Conservation (phyloP, 306 rosid genomes). For the Abrus precatorius region DNA sequence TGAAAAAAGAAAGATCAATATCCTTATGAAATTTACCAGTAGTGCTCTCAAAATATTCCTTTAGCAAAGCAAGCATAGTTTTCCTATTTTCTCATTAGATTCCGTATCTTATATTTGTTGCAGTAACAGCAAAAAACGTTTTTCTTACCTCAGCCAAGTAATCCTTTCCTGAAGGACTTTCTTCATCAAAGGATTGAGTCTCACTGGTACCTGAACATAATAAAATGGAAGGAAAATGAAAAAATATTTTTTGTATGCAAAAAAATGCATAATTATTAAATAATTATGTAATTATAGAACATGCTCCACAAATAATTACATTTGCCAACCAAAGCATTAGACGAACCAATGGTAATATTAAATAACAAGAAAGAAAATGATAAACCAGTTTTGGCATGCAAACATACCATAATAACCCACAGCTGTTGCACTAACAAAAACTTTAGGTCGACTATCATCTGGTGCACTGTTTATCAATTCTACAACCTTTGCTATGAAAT, state of each 20-base stretch:
- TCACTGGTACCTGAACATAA: constrained; percentile 77
- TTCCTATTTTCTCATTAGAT: background rate
- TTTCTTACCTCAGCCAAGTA: constrained; percentile 90
- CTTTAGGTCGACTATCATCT: constrained; percentile 73
- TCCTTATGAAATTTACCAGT: background rate
- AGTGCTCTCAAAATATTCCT: constrained; percentile 17
- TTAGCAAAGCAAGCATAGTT: background rate
- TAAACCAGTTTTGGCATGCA: constrained; percentile 34
- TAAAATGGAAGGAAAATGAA: constrained; percentile 38
- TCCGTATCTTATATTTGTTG: background rate
- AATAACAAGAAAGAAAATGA: constrained; percentile 1
- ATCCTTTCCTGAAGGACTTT: constrained; percentile 91
- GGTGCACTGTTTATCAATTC: constrained; percentile 83
- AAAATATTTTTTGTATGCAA: background rate
- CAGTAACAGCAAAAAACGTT: background rate
- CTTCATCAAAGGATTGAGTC: constrained; percentile 78
- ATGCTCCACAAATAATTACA: constrained; percentile 10
- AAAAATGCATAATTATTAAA: constrained; percentile 16
- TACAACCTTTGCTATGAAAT: constrained; percentile 73
- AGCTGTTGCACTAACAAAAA: constrained; percentile 94
- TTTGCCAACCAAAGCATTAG: constrained; percentile 6
- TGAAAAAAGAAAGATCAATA: constrained; percentile 28
- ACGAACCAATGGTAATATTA: constrained; percentile 30
- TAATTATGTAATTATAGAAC: constrained; percentile 8
- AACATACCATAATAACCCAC: constrained; percentile 94